phyloP scores from a whole-genome alignment of 2,329 filamentous ascomycete species.

The Monosporascus sp. region DNA sequence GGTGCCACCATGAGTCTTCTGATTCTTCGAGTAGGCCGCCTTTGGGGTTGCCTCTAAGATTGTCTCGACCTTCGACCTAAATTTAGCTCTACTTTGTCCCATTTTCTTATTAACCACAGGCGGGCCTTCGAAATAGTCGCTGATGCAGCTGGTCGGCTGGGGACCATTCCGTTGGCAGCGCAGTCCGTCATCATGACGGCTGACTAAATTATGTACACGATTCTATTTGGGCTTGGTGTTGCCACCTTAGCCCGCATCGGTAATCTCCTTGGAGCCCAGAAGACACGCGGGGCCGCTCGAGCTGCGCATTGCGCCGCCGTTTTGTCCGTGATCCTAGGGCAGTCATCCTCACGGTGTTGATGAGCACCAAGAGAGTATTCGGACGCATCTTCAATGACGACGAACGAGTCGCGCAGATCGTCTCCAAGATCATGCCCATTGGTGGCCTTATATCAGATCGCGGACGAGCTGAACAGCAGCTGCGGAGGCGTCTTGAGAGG shows the following conservation, averaged over 20 bases:
- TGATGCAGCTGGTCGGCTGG: conserved; percentile 72
- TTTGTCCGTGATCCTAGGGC: conserved; percentile 62
- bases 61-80: no score
- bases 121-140: conserved; percentile 93
- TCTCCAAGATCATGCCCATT: conserved; percentile 77
- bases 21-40: no score
- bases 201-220: conserved; percentile 78
- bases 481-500: conserved; percentile 77
- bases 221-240: conserved; percentile 82
- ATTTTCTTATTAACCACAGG: background rate
- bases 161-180: conserved; percentile 72
- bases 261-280: conserved; percentile 68
- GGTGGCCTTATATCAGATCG: conserved; percentile 85
- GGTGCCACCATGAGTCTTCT: no score
- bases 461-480: conserved; percentile 78
- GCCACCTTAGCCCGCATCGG: conserved; percentile 73
- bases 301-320: conserved; percentile 72
- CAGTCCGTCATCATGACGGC: conserved; percentile 89
- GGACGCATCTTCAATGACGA: conserved; percentile 81
- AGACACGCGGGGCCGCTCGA: conserved; percentile 59
- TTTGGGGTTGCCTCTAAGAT: no score
- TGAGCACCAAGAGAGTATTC: conserved; percentile 67
- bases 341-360: conserved; percentile 61
- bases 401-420: conserved; percentile 62
- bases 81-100: background rate